These are phyloP conservation scores for Clitoria ternatea DNA, from an alignment of 306 rosid species.

Conservation along the genomic window DNA sequence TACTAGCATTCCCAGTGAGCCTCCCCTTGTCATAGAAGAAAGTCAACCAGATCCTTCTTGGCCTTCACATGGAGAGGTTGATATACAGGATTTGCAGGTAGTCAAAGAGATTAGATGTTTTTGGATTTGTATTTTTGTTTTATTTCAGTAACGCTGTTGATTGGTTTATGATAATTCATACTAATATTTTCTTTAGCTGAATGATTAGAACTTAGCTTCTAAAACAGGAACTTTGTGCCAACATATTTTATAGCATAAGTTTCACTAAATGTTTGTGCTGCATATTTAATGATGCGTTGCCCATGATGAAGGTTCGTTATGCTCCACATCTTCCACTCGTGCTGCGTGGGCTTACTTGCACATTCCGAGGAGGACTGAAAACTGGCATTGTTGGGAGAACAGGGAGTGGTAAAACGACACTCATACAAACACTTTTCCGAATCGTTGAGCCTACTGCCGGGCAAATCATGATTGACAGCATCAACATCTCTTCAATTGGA, in stretches of 20 bases:
- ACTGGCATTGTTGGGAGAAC: conserved; percentile 93
- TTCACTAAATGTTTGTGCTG: not conserved
- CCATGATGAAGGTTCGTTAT: conserved; percentile 63
- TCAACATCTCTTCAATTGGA: conserved; percentile 62
- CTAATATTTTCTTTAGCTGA: not conserved
- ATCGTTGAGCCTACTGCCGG: conserved; percentile 62
- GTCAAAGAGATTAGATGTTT: not conserved
- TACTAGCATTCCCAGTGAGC: conserved; percentile 56
- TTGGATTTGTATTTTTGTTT: not conserved
- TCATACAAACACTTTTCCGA: conserved; percentile 73
- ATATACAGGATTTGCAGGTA: conserved; percentile 71
- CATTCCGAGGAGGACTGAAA: conserved; percentile 66
- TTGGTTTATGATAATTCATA: not conserved
- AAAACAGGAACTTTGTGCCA: not conserved
- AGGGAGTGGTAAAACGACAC: conserved; percentile 84
- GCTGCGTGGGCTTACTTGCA: conserved; percentile 71
- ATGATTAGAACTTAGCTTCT: not conserved
- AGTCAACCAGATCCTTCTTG: conserved; percentile 54
- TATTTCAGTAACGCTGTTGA: not conserved
- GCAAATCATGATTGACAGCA: conserved; percentile 51
- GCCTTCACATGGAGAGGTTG: conserved; percentile 69
- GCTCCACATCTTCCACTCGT: conserved; percentile 90
- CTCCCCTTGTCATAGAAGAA: conserved; percentile 59
- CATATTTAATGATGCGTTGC: not conserved
- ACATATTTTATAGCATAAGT: not conserved